Conservation (phyloP, 2,329 filamentous ascomycete genomes). For the Xylariaceae sp. region DNA sequence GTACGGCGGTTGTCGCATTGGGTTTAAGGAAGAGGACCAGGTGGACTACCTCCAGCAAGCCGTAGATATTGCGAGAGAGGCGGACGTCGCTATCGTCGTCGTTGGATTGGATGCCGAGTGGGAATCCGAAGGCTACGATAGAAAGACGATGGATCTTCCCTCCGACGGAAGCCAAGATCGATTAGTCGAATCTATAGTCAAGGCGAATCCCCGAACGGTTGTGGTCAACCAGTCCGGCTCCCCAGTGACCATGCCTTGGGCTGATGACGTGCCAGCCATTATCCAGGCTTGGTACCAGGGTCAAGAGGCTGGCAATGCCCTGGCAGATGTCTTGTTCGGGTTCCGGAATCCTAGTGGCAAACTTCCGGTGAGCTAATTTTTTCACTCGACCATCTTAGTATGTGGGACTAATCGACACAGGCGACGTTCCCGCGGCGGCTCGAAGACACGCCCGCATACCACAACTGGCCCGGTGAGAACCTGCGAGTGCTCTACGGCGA, state of each 20-base stretch:
- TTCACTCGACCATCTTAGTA: constrained; percentile 4
- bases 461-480: constrained; percentile 75
- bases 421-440: constrained; percentile 67
- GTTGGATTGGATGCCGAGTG: constrained; percentile 73
- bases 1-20: constrained; percentile 72
- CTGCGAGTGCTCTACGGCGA: constrained; percentile 70
- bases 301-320: constrained; percentile 68
- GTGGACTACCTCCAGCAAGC: constrained; percentile 66
- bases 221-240: constrained; percentile 73
- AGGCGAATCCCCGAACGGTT: constrained; percentile 66
- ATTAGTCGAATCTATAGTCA: constrained; percentile 63
- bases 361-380: constrained; percentile 53
- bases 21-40: constrained; percentile 68
- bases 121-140: constrained; percentile 75
- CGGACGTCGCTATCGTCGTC: constrained; percentile 69
- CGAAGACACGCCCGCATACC: constrained; percentile 69
- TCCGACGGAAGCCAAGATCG: constrained; percentile 61
- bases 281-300: constrained; percentile 74
- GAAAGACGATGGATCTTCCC: constrained; percentile 63
- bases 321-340: constrained; percentile 69
- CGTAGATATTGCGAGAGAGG: constrained; percentile 60
- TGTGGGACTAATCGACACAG: constrained; percentile 35
- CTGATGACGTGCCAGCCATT: constrained; percentile 63
- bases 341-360: constrained; percentile 68
- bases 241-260: constrained; percentile 73